Conservation (phyloP, 805 yeast species). For the Candida chauliodis region DNA sequence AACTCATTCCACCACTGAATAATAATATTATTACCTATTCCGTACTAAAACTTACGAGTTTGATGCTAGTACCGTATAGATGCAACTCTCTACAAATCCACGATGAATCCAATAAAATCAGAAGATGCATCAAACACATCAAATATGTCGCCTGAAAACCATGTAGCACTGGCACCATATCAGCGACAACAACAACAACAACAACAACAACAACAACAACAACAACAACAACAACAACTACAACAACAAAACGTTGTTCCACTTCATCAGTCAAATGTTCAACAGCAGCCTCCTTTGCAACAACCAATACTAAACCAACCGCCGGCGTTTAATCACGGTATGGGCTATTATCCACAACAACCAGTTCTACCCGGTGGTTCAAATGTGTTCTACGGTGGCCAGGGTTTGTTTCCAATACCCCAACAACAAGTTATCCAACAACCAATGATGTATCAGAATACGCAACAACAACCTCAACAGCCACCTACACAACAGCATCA, state of each 20-base stretch:
- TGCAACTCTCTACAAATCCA: too few relatives aligned
- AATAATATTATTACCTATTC: background rate
- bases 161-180: background rate
- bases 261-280: background rate
- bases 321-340: background rate
- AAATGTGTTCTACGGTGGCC: background rate
- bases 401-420: background rate
- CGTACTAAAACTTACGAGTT: slow-evolving; percentile 1
- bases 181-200: slow-evolving; percentile 5
- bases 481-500: slow-evolving; percentile 1
- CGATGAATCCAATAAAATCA: too few relatives aligned
- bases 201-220: slow-evolving; percentile 5
- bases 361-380: background rate
- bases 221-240: slow-evolving; percentile 1
- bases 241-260: background rate
- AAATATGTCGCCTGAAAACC: background rate
- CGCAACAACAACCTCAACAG: slow-evolving; percentile 7
- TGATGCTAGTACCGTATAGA: too few relatives aligned
- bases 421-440: background rate
- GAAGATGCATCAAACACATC: background rate
- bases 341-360: background rate
- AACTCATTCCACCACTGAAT: too few relatives aligned
- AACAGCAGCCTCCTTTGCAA: slow-evolving; percentile 5
- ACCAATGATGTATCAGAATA: background rate
- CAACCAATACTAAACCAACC: background rate